phyloP scores from a whole-genome alignment of 768 basidiomycete species.

The Tulasnella sp. region DNA sequence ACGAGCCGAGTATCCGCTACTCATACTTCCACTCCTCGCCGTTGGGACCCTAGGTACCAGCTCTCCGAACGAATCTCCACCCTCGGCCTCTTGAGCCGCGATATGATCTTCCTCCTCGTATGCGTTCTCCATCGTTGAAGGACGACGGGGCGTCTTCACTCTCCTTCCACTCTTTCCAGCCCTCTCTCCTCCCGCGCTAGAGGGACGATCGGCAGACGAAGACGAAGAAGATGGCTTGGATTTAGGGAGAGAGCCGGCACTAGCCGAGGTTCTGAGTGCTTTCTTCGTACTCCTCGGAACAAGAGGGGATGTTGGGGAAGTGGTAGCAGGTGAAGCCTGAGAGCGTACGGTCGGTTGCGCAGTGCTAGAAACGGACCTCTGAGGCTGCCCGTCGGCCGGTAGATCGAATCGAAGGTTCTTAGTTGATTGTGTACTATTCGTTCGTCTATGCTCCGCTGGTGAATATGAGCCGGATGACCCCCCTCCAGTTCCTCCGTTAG shows the following conservation, averaged over 20 bases:
- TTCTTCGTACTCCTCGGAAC: neutral
- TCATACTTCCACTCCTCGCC: neutral
- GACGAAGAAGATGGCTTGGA: neutral
- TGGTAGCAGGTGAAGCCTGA: neutral
- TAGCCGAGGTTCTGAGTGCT: neutral
- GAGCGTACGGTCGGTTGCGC: neutral
- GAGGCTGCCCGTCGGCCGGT: neutral
- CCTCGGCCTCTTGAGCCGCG: neutral
- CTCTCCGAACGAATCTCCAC: conserved; percentile 3
- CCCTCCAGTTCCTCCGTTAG: neutral
- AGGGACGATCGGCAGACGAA: neutral
- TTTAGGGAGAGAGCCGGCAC: neutral
- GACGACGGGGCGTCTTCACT: neutral
- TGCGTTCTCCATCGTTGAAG: neutral
- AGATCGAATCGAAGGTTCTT: conserved; percentile 9
- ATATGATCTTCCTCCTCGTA: neutral
- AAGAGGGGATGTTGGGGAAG: neutral
- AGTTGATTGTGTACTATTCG: conserved; percentile 6
- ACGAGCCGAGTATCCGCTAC: neutral
- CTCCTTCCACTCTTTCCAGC: neutral
- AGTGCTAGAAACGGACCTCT: neutral
- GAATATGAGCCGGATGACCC: neutral
- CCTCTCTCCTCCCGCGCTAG: neutral
- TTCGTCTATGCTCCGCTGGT: neutral
- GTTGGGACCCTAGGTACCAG: neutral